Percentiles rank a stretch among this genome's conserved stretches.
phyloP scores from a whole-genome alignment of 2,329 filamentous ascomycete species.

The Penicillium freii region DNA sequence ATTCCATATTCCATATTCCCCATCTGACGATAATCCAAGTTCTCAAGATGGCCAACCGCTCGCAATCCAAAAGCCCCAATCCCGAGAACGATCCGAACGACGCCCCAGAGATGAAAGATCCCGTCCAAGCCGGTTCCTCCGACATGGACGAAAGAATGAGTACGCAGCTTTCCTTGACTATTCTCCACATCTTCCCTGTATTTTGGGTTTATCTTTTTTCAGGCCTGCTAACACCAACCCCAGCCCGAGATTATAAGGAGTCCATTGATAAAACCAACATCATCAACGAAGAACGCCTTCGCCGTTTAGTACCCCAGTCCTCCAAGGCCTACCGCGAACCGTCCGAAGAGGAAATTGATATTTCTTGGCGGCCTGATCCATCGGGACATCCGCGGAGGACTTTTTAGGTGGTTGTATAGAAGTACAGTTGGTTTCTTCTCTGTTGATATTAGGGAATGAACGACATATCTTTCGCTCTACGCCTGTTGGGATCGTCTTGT shows the following conservation, averaged over 20 bases:
- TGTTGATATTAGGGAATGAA: not conserved
- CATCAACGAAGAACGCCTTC: constrained; percentile 15
- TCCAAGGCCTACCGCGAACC: constrained; percentile 17
- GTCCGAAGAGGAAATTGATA: constrained; percentile 15
- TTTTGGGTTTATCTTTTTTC: not conserved
- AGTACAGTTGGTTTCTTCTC: not conserved
- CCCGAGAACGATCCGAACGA: not conserved
- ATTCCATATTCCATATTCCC: not conserved
- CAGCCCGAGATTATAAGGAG: constrained; percentile 19
- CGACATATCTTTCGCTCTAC: not conserved
- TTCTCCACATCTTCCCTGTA: not conserved
- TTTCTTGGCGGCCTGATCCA: constrained; percentile 8
- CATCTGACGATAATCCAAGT: not conserved
- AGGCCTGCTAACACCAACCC: not conserved
- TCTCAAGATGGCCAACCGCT: not conserved
- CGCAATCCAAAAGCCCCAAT: not conserved
- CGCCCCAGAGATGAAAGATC: not conserved
- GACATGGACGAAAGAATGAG: constrained; percentile 7
- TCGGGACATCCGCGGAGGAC: constrained; percentile 5
- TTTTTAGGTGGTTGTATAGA: not conserved
- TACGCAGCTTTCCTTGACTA: not conserved
- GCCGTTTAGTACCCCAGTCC: constrained; percentile 14
- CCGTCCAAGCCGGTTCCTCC: not conserved
- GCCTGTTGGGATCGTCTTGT: too few relatives aligned
- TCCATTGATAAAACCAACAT: constrained; percentile 19